Base-by-base conservation (phyloP, 805 yeast genomes). In the Saturnispora besseyi region DNA sequence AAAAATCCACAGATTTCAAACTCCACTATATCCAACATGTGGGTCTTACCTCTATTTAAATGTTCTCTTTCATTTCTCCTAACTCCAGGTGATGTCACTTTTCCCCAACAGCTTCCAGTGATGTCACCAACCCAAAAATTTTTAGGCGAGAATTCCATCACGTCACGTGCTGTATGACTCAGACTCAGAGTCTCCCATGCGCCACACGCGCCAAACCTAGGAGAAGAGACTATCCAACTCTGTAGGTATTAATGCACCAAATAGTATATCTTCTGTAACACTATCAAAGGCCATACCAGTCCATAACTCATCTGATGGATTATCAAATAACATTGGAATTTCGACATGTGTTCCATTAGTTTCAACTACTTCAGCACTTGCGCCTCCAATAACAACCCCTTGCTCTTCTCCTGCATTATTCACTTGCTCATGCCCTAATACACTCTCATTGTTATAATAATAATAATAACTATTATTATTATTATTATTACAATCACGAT, bases 271-370 rank as follows among this genome's bases (percentile, higher is more conserved):
- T 12, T 43, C 45, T 6, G 15, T 33, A 28, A 36, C 47, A 9
- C 34, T n/a, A 28, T 45, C 47, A 45, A 43, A 43, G 5, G 34
- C 45, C 12, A 28, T 43, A 12, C 41, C 41, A 10, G 22, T 32
- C 41, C 41, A 45, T 24, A 45, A 36, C 9, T 45, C 47, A 28
- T 45, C 42, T 6, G 34, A n/a, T 11, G 47, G 47, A 26, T 30
- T 31, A 22, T 45, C 34, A 12, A 45, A 26, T 12, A 18, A 28
- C 24, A 37, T 5, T 9, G 31, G 28, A 30, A 42, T 18, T 15
- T 42, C 45, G 5, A 38, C 34, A 31, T 11, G 8, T 8, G 11
- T 31, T 12, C n/a, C 34, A 31, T 31, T 13, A 31, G 13, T 18
- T 18, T 18, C 18, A 18, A 18, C 18, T 18, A 18, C 28, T 8